Conservation (phyloP, 1,284 basidiomycete species). For the Kalmanozyma brasiliensis region DNA sequence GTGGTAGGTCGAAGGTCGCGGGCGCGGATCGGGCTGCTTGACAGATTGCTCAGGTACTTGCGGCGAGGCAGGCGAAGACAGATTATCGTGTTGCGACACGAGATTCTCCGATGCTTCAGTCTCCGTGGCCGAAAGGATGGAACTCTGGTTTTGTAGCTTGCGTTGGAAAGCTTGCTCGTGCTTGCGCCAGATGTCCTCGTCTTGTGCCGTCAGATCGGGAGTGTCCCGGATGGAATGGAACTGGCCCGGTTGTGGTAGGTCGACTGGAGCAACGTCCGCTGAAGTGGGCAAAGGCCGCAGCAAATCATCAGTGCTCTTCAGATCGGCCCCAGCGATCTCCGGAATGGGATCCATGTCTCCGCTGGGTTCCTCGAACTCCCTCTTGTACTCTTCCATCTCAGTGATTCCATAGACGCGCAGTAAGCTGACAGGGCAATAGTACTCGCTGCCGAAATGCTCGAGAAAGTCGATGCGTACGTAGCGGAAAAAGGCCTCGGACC, state of each 20-base stretch:
- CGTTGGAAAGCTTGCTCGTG: slow-evolving; percentile 49
- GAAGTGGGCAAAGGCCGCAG: neutral
- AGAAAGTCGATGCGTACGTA: slow-evolving; percentile 94
- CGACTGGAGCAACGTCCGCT: neutral
- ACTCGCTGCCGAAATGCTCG: slow-evolving; percentile 92
- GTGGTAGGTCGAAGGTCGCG: neutral
- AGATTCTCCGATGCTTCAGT: slow-evolving; percentile 7
- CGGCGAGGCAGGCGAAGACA: slow-evolving; percentile 1
- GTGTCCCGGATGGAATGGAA: neutral
- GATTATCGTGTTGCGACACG: slow-evolving; percentile 6
- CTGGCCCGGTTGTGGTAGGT: slow-evolving; percentile 3
- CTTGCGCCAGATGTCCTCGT: slow-evolving; percentile 48
- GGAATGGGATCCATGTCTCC: slow-evolving; percentile 62
- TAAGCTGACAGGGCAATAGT: slow-evolving; percentile 93
- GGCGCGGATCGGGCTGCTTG: neutral
- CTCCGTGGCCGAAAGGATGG: slow-evolving; percentile 11
- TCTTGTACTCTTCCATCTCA: slow-evolving; percentile 87
- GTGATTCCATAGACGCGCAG: slow-evolving; percentile 94
- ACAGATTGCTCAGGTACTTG: neutral
- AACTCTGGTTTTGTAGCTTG: slow-evolving; percentile 29
- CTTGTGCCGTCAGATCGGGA: slow-evolving; percentile 20
- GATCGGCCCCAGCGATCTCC: slow-evolving; percentile 4
- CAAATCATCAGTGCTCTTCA: neutral
- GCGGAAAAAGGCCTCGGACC: slow-evolving; percentile 70
- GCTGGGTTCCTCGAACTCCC: slow-evolving; percentile 78